Evolutionary conservation across 2,329 filamentous ascomycete species (phyloP).

Genomic region (Phialemoniopsis sp.): DNA sequence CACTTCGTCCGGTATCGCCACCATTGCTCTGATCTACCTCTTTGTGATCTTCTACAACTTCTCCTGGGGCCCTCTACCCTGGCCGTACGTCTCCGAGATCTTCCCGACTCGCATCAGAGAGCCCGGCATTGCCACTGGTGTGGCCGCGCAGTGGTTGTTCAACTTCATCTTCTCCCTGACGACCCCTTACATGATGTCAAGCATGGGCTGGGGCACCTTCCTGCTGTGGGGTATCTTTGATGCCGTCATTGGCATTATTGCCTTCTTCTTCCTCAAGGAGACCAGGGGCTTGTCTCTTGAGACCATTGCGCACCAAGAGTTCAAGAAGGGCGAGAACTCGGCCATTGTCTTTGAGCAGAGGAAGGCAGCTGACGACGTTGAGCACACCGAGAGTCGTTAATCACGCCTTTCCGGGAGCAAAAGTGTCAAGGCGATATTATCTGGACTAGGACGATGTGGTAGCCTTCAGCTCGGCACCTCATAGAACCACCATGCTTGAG

Average conservation of each 20-base stretch:
- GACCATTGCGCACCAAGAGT: conserved; percentile 34
- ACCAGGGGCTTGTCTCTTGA: conserved; percentile 67
- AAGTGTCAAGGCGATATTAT: no score
- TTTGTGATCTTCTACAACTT: conserved; percentile 48
- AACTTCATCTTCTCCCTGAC: conserved; percentile 44
- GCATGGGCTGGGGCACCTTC: conserved; percentile 41
- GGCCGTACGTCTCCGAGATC: conserved; percentile 45
- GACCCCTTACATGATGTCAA: conserved; percentile 44
- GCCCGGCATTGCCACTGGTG: conserved; percentile 37
- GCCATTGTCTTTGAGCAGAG: no score
- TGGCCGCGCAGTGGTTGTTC: conserved; percentile 42
- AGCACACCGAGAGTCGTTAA: no score
- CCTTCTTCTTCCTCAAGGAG: conserved; percentile 58
- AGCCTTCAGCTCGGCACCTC: no score
- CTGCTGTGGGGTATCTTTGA: conserved; percentile 41
- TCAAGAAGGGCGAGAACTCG: conserved; percentile 9
- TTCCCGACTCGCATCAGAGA: conserved; percentile 45
- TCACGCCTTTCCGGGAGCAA: no score
- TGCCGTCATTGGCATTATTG: conserved; percentile 31
- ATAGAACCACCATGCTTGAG: no score
- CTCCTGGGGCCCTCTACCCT: conserved; percentile 44
- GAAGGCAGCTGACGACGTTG: no score
- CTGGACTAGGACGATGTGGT: no score
- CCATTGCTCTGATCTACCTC: conserved; percentile 49
- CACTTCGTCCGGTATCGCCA: conserved; percentile 39